Percentiles rank a stretch among this genome's conserved stretches.
These are phyloP conservation scores for Aristolochia fimbriata DNA, from an alignment of 164 flowering plant genomes.

Conservation along the genomic window DNA sequence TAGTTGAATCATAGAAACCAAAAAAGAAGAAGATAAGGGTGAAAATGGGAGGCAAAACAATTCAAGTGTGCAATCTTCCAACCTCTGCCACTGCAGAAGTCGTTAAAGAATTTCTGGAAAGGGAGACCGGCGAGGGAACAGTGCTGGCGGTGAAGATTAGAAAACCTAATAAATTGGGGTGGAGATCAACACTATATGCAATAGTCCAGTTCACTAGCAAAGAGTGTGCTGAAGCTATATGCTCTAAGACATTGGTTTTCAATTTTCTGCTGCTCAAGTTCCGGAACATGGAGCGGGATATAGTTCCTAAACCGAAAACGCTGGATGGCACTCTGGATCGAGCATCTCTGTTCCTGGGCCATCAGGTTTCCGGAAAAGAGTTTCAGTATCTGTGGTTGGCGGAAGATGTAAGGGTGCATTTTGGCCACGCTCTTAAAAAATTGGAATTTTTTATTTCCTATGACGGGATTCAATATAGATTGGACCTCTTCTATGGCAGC, in stretches of 20 bases:
- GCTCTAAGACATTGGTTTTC: slow-evolving; percentile 20
- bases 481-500: slow-evolving; percentile 41
- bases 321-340: slow-evolving; percentile 22
- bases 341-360: slow-evolving; percentile 43
- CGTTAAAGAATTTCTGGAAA: slow-evolving; percentile 41
- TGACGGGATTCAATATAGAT: slow-evolving; percentile 10
- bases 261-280: slow-evolving; percentile 33
- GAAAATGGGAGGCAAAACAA: slow-evolving; percentile 28
- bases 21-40: not conserved
- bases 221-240: slow-evolving; percentile 24
- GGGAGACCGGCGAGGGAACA: slow-evolving; percentile 37
- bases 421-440: slow-evolving; percentile 26
- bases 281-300: slow-evolving; percentile 29
- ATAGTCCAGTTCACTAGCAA: slow-evolving; percentile 42
- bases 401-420: slow-evolving; percentile 26
- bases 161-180: slow-evolving; percentile 10
- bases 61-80: slow-evolving; percentile 57
- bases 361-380: slow-evolving; percentile 36
- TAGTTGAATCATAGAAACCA: not conserved
- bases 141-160: slow-evolving; percentile 42
- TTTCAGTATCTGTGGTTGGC: slow-evolving; percentile 34
- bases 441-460: slow-evolving; percentile 13
- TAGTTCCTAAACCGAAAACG: slow-evolving; percentile 38
- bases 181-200: slow-evolving; percentile 29
- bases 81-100: slow-evolving; percentile 20